Percentiles rank a stretch among this genome's conserved stretches.
phyloP scores from a whole-genome alignment of 441 rosid species.

The Euphorbia corollata region DNA sequence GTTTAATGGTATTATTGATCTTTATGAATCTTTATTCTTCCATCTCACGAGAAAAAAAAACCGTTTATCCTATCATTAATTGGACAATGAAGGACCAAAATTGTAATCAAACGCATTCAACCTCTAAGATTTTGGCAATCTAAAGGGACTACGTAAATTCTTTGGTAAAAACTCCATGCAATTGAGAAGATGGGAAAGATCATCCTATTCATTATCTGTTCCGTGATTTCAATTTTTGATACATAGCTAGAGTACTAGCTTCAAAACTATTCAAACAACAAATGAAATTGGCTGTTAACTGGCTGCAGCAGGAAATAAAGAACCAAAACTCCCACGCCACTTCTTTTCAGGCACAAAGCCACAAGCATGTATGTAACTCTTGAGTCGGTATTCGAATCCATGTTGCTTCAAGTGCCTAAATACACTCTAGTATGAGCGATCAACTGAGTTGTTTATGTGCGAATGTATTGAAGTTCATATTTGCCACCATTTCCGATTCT shows the following conservation, averaged over 20 bases:
- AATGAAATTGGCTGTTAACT: not conserved
- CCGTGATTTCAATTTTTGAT: not conserved
- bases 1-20: no score
- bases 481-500: slow-evolving; percentile 62
- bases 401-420: not conserved
- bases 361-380: no score
- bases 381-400: not conserved
- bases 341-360: no score
- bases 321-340: not conserved
- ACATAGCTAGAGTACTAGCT: not conserved
- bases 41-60: no score
- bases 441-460: not conserved
- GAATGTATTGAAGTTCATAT: slow-evolving; percentile 11
- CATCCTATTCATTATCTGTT: not conserved
- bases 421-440: not conserved
- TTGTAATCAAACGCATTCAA: no score
- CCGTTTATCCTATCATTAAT: no score
- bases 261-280: not conserved
- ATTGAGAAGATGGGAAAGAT: not conserved
- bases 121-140: not conserved
- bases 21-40: no score
- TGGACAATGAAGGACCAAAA: no score
- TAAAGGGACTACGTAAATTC: not conserved
- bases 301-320: not conserved
- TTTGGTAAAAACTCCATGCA: not conserved